A percentile compares a stretch with the other conserved stretches of the same genome.
These are phyloP conservation scores for Thelephora ganbajun DNA, from an alignment of 768 basidiomycete species.

Conservation along the genomic window DNA sequence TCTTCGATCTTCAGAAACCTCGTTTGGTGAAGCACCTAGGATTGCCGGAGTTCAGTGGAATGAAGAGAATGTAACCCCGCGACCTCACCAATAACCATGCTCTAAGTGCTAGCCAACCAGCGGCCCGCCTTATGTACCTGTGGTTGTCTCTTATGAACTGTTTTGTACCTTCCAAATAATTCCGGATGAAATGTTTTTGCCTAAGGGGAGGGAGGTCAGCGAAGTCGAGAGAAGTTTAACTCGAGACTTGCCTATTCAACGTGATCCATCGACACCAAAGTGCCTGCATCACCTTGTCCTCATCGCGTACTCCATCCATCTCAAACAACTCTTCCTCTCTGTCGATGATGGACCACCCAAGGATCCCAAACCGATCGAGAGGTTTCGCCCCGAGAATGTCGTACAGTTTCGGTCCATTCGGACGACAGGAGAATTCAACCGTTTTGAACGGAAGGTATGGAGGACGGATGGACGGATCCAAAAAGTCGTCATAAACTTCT, in stretches of 20 bases:
- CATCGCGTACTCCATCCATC: slow-evolving; percentile 53
- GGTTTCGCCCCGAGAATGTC: slow-evolving; percentile 50
- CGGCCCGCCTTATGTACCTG: slow-evolving; percentile 52
- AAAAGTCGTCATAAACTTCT: slow-evolving; percentile 5
- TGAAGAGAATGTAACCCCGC: neutral
- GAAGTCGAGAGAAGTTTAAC: neutral
- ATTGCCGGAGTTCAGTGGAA: neutral
- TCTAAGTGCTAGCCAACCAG: slow-evolving; percentile 51
- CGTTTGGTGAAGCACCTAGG: slow-evolving; percentile 40
- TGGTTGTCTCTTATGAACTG: slow-evolving; percentile 48
- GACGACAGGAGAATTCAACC: slow-evolving; percentile 43
- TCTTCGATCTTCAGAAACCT: slow-evolving; percentile 37
- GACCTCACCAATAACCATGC: slow-evolving; percentile 43
- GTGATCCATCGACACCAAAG: slow-evolving; percentile 69
- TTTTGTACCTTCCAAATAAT: slow-evolving; percentile 38
- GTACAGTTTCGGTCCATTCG: slow-evolving; percentile 48
- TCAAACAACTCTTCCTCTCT: slow-evolving; percentile 69
- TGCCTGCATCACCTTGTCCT: slow-evolving; percentile 69
- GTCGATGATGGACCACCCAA: slow-evolving; percentile 57
- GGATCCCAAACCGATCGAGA: slow-evolving; percentile 46
- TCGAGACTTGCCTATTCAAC: slow-evolving; percentile 24
- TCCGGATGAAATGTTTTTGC: slow-evolving; percentile 36
- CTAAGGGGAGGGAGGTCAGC: slow-evolving; percentile 20
- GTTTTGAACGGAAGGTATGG: slow-evolving; percentile 9
- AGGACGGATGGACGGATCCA: slow-evolving; percentile 12